Evolutionary conservation across 2,329 filamentous ascomycete genomes (phyloP).

Genomic region (Fusarium sp.): DNA sequence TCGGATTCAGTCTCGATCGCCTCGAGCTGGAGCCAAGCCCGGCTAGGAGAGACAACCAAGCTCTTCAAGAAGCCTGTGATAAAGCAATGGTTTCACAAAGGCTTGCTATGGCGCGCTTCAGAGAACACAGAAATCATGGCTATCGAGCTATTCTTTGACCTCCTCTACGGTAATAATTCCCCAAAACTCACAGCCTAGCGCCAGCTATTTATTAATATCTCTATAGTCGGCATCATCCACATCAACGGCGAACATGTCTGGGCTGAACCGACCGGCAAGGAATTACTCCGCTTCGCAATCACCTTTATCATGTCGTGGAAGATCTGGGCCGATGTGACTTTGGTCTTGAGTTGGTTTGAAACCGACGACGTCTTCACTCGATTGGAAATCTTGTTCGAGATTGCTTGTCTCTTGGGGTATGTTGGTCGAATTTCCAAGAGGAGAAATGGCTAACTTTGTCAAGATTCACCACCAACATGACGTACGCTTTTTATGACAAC

Average conservation of each 20-base stretch:
- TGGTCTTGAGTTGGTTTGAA: constrained; percentile 71
- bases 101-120: constrained; percentile 70
- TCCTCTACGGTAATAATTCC: constrained; percentile 60
- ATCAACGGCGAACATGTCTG: constrained; percentile 70
- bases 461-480: constrained; percentile 71
- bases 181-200: background rate
- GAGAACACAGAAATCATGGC: constrained; percentile 69
- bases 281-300: constrained; percentile 68
- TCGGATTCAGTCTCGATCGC: constrained; percentile 41
- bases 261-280: constrained; percentile 63
- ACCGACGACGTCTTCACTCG: constrained; percentile 69
- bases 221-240: constrained; percentile 68
- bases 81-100: constrained; percentile 74
- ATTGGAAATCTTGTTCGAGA: constrained; percentile 68
- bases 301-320: constrained; percentile 73
- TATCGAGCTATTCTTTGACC: constrained; percentile 73
- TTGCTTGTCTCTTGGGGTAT: constrained; percentile 68
- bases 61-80: constrained; percentile 69
- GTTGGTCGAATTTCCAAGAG: background rate
- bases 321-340: constrained; percentile 69
- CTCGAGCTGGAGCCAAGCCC: constrained; percentile 35
- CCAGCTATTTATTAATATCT: background rate
- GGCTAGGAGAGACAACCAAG: constrained; percentile 58
- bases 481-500: constrained; percentile 61
- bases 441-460: background rate